A percentile compares a stretch with the other conserved stretches of the same genome.
These are phyloP conservation scores for Curvularia sp. DNA, from an alignment of 2,329 filamentous ascomycete species.

Conservation along the genomic window DNA sequence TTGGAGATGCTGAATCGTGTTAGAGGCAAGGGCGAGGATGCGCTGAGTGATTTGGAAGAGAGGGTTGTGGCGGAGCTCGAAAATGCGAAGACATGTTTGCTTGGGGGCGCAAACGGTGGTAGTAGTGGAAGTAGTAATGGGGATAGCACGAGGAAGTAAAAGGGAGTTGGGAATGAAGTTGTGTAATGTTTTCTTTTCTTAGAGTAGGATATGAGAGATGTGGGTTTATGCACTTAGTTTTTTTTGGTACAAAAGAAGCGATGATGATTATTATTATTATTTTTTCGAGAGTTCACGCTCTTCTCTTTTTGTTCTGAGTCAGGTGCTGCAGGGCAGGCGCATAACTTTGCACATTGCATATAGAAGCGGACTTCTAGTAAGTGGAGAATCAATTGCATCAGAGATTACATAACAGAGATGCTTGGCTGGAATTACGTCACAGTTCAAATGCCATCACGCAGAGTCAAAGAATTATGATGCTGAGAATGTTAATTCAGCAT, in stretches of 20 bases:
- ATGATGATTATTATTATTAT: background rate
- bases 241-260: background rate
- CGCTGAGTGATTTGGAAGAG: conserved; percentile 71
- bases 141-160: conserved; percentile 11
- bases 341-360: background rate
- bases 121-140: conserved; percentile 16
- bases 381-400: background rate
- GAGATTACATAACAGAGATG: background rate
- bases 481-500: background rate
- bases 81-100: conserved; percentile 49
- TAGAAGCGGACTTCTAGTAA: background rate
- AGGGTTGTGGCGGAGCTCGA: conserved; percentile 66
- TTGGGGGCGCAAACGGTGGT: conserved; percentile 25
- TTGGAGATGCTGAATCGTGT: conserved; percentile 61
- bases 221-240: background rate
- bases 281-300: background rate
- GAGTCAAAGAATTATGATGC: background rate
- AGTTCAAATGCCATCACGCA: background rate
- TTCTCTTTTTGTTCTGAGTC: background rate
- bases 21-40: conserved; percentile 39
- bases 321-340: background rate
- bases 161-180: background rate
- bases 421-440: background rate
- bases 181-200: background rate
- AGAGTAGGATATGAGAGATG: background rate